These are phyloP conservation scores for Kazachstania kunashirensis DNA, from an alignment of 805 yeast genomes.

Conservation along the genomic window DNA sequence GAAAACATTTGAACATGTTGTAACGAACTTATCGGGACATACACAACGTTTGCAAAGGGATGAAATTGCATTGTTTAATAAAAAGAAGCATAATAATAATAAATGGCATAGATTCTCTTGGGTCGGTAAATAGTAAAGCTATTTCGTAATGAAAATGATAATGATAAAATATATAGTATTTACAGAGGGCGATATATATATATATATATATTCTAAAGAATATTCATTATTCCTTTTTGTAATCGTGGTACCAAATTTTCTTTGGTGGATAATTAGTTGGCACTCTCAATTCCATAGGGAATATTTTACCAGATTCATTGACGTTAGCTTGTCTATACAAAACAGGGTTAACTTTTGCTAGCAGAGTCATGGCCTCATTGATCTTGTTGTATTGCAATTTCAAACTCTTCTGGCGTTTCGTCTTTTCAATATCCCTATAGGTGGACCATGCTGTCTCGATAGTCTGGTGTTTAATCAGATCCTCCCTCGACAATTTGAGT, in stretches of 20 bases:
- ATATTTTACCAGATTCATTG: constrained; percentile 47
- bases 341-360: constrained; percentile 41
- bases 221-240: constrained; percentile 2
- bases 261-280: constrained; percentile 88
- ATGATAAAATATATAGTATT: background rate
- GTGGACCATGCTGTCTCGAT: constrained; percentile 76
- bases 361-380: constrained; percentile 60
- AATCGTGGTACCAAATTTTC: constrained; percentile 16
- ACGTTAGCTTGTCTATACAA: constrained; percentile 56
- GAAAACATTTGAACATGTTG: constrained; percentile 72
- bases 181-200: background rate
- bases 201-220: background rate
- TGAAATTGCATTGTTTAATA: constrained; percentile 31
- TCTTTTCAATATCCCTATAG: constrained; percentile 44
- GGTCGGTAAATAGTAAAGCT: constrained; percentile 2
- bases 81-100: constrained; percentile 21
- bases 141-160: background rate
- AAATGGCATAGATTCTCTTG: constrained; percentile 10
- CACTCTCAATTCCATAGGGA: constrained; percentile 74
- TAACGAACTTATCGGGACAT: constrained; percentile 83
- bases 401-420: constrained; percentile 35
- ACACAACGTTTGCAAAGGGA: constrained; percentile 67
- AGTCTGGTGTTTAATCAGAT: constrained; percentile 72
- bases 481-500: constrained; percentile 61
- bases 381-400: constrained; percentile 57